Evolutionary conservation across 2,329 filamentous ascomycete genomes (phyloP).

Genomic region (Nakataea oryzae): DNA sequence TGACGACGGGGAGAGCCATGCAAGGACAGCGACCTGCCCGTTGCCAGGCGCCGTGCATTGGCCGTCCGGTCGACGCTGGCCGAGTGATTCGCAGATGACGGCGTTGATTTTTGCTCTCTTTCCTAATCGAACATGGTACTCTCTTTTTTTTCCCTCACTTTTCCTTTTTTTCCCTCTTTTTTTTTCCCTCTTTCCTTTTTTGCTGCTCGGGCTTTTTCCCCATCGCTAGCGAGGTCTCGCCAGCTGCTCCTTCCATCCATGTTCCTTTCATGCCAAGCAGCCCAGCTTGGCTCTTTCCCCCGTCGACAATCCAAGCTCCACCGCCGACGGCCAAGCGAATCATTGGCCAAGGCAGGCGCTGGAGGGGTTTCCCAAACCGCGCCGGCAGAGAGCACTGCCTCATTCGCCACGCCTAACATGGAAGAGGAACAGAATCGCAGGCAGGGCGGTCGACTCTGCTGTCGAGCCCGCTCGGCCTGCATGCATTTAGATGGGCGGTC

Average conservation of each 20-base stretch:
- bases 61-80: no score
- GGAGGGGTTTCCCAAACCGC: no score
- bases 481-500: no score
- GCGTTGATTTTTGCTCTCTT: background rate
- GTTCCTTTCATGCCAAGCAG: background rate
- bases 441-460: no score
- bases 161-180: background rate
- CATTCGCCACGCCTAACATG: background rate
- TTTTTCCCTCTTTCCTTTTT: background rate
- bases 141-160: background rate
- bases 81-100: background rate
- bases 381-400: background rate
- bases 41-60: no score
- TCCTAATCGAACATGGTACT: no score
- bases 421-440: no score
- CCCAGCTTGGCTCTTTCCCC: background rate
- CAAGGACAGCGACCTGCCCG: no score
- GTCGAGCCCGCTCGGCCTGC: no score
- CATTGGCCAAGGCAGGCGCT: background rate
- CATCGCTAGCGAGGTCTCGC: no score
- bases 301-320: background rate
- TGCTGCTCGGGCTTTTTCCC: background rate
- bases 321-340: background rate
- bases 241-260: background rate
- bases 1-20: no score